Base-by-base conservation (phyloP, 2,329 filamentous ascomycete species). In the Cercospora janseana region DNA sequence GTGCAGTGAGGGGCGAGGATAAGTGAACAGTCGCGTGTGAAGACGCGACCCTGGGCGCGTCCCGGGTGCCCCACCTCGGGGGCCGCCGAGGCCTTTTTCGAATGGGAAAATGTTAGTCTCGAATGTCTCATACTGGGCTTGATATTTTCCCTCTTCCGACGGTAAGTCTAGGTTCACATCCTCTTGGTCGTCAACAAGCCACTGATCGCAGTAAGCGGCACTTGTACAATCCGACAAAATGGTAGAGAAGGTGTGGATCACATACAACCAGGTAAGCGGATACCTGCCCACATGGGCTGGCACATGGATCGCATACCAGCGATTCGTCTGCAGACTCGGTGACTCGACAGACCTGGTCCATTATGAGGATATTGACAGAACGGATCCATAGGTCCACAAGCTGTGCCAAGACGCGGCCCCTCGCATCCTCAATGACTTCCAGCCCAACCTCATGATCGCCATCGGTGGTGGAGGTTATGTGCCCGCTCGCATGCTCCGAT, bases 401-500 rank as follows among this genome's bases (percentile, higher is more conserved):
- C 82, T 97, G 69, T 98, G 93, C 79, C 87, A 96, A 75, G 79
- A 86, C 68, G 83, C 89, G 13, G 93, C 91, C 29, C 79, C 82
- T 58, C 77, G 78, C 63, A 94, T 97, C 70, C 83, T 98, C 63
- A 76, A 84, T 68, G 82, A 88, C 12, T 90, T 95, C 79, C 80
- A 89, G 69, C 93, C 93, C 29, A 88, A 95, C 71, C 87, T 98
- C 63, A 95, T 98, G 80, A 95, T 98, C 71, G 93, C 93, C 69
- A 97, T 97, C 70, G 93, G 93, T 64, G 93, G 93, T 59, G 93
- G 93, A 64, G 93, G 93, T 65, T 98, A 96, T 73, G 90, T 98
- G 31, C 93, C 93, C 55, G 93, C 93, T 37, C 88, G 93, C 64
- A 98, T 98, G 71, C 82, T 98, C 58, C 88, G 93, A 77, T 97